Conservation (phyloP, 176 grass and related monocot genomes). For the Paspalum vaginatum region DNA sequence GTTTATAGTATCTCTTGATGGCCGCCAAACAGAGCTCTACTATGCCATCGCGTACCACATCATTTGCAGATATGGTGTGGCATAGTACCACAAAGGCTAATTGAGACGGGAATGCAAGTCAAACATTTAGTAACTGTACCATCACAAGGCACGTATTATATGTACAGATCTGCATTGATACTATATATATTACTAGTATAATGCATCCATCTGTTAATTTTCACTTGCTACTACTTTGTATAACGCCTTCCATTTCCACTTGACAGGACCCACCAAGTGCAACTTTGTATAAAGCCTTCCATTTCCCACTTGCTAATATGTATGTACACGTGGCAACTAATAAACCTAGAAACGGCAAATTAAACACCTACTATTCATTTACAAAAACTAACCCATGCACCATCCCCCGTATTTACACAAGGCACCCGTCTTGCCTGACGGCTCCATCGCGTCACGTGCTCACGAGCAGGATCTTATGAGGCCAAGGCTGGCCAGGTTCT, state of each 20-base stretch:
- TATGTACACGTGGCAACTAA: conserved; percentile 43
- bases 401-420: conserved; percentile 51
- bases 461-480: conserved; percentile 86
- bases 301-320: conserved; percentile 40
- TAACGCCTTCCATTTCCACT: too few species aligned
- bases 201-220: conserved; percentile 26
- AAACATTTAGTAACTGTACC: not conserved
- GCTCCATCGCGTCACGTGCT: not conserved
- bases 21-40: not conserved
- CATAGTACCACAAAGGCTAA: not conserved
- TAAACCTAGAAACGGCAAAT: conserved; percentile 31
- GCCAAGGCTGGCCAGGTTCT: conserved; percentile 82
- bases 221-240: too few species aligned
- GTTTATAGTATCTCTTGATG: not conserved
- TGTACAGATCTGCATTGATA: conserved; percentile 30
- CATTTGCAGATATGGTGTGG: not conserved
- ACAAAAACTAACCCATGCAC: conserved; percentile 46
- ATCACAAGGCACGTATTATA: conserved; percentile 16
- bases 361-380: conserved; percentile 32
- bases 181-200: not conserved
- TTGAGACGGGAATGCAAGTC: not conserved
- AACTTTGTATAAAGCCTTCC: conserved; percentile 15
- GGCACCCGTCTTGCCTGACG: not conserved
- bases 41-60: not conserved
- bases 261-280: conserved; percentile 5